Evolutionary conservation across 495 filamentous ascomycete species (phyloP), one percentile per base, ranked within the genome.

Genomic region (Glarea lozoyensis): DNA sequence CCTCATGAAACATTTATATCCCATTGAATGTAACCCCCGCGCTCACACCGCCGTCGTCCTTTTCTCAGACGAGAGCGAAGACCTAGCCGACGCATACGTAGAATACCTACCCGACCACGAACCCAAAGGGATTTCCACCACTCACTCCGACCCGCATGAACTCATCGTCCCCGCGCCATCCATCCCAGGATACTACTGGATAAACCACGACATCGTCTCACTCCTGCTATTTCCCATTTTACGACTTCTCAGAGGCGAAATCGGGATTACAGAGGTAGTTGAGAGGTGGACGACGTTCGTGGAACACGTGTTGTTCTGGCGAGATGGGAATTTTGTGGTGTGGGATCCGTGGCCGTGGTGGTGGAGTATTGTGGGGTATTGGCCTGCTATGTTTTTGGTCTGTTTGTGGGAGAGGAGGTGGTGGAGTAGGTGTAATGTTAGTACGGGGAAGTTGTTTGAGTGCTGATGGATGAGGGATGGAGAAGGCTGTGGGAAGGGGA

Each of bases 21-120:
- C 77, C 2, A 81, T 81, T 47, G 73, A 79, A 46, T 82, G 79
- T 49, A 81, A 81, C 47, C 79, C 78, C 0, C 62, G 78, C 1
- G 69, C 69, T 0, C 75, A 81, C 50, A 81, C 77, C 0, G 74
- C 78, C 2, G 67, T 78, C 1, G 62, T 71, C 4, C 49, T 80
- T 2, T 77, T 81, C 52, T 21, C 33, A 3, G 59, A 61, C 2
- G 46, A 50, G 2, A 35, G 49, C 7, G 20, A 42, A 22, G 59
- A 65, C 36, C 53, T 70, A 30, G 53, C 59, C 0, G 48, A 58
- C 2, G 63, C 60, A 2, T 72, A 72, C 29, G 52, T 73, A 10
- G 56, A 56, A 4, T 40, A 58, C 9, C 40, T 70, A 1, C 45
- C 55, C 1, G 16, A 31, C 15, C 44, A 48, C 32, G n/a, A 43